Base-by-base conservation (phyloP, 2,329 filamentous ascomycete genomes). In the Fusarium neocosmosporiellum region DNA sequence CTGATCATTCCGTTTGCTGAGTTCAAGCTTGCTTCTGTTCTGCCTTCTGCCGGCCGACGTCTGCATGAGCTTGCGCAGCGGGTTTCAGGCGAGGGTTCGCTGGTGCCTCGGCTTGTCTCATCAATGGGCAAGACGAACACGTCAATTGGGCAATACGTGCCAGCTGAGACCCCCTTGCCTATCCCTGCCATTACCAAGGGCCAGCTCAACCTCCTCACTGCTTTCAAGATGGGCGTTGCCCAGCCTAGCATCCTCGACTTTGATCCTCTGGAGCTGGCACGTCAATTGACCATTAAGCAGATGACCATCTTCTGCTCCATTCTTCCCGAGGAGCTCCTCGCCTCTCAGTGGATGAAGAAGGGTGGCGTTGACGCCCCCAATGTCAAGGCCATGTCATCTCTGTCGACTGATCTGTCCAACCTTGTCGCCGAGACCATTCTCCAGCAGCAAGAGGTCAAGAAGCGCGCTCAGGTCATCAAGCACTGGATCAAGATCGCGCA, bases 401-500 rank as follows among this genome's bases (percentile, higher is more conserved):
- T 99, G 43, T 97, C 96, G 4, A 99, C 95, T 0, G 95, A 98
- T 72, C 86, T 99, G 20, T 95, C 96, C 6, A 96, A 98, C 78
- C 86, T 98, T 41, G 96, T 99, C 13, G 93, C 94, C 0, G 96
- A 98, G 80, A 97, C 94, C 0, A 97, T 99, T 76, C 88, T 99
- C 16, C 91, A 94, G 64, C 89, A 94, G 65, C 89, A 93, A n/a
- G 96, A 98, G 80, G 91, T 93, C 29, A 98, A 98, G 88, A 97
- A 96, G 85, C 91, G 96, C 29, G 96, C 96, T 1, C 85, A 89
- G 2, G 90, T 95, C 60, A 96, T 99, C 84, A 98, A 99, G 85
- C 95, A 98, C 77, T 99, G 96, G 96, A 94, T 98, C 80, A 99
- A 98, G 86, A 91, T 98, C 75, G 94, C 94, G 1, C 89, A 93